phyloP scores from a whole-genome alignment of 1,139 yeast species.

The Sugiyamaella pinicola region DNA sequence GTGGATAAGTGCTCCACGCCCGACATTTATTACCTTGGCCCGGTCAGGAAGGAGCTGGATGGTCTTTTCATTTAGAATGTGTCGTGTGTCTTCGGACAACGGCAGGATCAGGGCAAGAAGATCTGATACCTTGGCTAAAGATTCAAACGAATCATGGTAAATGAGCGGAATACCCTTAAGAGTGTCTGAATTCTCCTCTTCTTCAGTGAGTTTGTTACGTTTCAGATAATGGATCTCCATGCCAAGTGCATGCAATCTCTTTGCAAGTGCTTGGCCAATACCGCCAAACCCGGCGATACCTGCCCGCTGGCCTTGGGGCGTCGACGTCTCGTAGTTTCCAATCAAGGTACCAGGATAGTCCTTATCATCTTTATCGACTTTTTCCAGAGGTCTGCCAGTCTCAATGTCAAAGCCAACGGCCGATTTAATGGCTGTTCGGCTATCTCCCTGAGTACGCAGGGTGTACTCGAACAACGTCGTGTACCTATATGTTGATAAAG shows the following conservation, averaged over 20 bases:
- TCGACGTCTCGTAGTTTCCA: constrained; percentile 26
- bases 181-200: constrained; percentile 36
- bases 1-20: constrained; percentile 74
- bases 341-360: constrained; percentile 15
- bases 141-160: constrained; percentile 48
- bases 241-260: constrained; percentile 58
- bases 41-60: constrained; percentile 54
- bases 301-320: constrained; percentile 60
- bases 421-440: constrained; percentile 48
- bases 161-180: constrained; percentile 46
- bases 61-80: constrained; percentile 55
- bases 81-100: constrained; percentile 58
- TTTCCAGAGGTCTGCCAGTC: constrained; percentile 35
- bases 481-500: constrained; percentile 64
- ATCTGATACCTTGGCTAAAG: constrained; percentile 51
- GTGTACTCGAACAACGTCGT: constrained; percentile 54
- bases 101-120: constrained; percentile 71
- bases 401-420: constrained; percentile 30
- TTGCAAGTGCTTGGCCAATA: constrained; percentile 69
- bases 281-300: constrained; percentile 79
- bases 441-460: constrained; percentile 46
- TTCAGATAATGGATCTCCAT: constrained; percentile 63
- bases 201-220: constrained; percentile 50
- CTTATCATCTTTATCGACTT: constrained; percentile 41
- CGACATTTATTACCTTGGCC: constrained; percentile 72